Evolutionary conservation across 2,329 filamentous ascomycete species (phyloP).

Genomic region (Trichoderma citrinoviride): DNA sequence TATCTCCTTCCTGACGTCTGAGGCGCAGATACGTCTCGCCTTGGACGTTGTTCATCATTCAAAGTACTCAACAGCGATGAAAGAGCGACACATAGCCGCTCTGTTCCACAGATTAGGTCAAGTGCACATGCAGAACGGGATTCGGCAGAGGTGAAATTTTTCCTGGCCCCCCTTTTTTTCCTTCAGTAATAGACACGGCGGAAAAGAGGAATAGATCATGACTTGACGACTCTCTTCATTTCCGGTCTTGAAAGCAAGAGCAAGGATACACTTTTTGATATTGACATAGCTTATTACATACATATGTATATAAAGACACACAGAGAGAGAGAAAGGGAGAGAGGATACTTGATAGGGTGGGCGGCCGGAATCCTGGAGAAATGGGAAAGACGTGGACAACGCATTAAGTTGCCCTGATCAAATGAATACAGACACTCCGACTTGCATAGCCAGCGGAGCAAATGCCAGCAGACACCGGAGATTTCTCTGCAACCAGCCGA

Average conservation of each 20-base stretch:
- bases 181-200: background rate
- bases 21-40: constrained; percentile 63
- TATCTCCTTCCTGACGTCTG: constrained; percentile 32
- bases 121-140: constrained; percentile 19
- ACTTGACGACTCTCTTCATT: background rate
- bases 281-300: background rate
- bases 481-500: constrained; percentile 21
- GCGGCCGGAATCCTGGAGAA: background rate
- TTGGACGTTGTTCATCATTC: constrained; percentile 56
- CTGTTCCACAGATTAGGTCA: constrained; percentile 21
- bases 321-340: too few species aligned
- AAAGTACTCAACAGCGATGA: background rate
- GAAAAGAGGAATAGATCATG: background rate
- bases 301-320: background rate
- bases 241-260: background rate
- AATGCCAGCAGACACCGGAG: background rate
- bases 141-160: constrained; percentile 15
- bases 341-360: background rate
- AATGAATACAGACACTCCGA: background rate
- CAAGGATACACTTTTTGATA: background rate
- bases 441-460: background rate
- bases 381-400: background rate
- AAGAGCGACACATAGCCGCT: constrained; percentile 15
- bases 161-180: background rate
- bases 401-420: background rate